Evolutionary conservation across 495 filamentous ascomycete species (phyloP), one percentile per base, ranked within the genome.

Genomic region (Aspergillus egyptiacus): DNA sequence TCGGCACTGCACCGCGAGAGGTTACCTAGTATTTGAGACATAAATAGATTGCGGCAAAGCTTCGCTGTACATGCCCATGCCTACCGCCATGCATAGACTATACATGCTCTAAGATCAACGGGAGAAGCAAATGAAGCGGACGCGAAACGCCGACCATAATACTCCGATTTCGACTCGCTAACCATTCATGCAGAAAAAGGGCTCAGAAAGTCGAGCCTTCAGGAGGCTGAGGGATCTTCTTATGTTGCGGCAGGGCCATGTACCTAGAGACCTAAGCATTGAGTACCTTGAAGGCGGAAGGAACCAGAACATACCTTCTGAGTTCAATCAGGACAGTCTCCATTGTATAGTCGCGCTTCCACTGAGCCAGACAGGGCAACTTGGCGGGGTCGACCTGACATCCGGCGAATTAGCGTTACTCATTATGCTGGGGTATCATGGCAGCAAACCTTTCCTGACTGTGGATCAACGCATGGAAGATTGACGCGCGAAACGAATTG

Each of bases 401-500:
- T 7, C 2, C 10, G 28, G 53, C 44, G 58, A 19, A 22, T 19
- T 22, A 11, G 11, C 20, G 13, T 23, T 27, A 45, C 35, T 50
- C 19, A 46, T 17, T 36, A 36, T 10, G 35, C 23, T 18, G 9
- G 15, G 38, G 11, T 8, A 8, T 44, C 7, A 31, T 20, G 37
- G 4, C 18, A 32, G 28, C 49, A 22, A 65, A 88, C 86, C 73
- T 82, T 82, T 60, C 93, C 93, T 43, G 84, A 83, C 50, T 68
- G 74, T 49, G 71, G 73, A 68, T 87, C 87, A 38, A 98, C 93
- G 55, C 93, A 94, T 24, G 93, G 93, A 6, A 97, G 81, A 68
- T 98, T 98, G 69, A 98, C 85, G 61, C 86, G 85, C 49, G 86
- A 95, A 49, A 89, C 81, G 60, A 98, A 97, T 60, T 90, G 81